A percentile compares a stretch with the other conserved stretches of the same genome.
phyloP scores from a whole-genome alignment of 768 basidiomycete species.

The Mrakia hoshinonis region DNA sequence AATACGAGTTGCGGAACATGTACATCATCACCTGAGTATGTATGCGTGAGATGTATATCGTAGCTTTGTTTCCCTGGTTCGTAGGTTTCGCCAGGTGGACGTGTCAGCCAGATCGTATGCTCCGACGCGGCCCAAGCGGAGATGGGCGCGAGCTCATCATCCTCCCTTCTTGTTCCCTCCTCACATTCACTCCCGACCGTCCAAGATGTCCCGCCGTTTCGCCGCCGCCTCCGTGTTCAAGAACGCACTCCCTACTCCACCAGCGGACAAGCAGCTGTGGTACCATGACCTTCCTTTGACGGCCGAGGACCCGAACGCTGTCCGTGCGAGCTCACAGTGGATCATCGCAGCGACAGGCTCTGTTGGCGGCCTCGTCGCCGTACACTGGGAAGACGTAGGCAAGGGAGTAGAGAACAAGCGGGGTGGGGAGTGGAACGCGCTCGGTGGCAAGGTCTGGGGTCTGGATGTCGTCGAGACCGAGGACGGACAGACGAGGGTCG shows the following conservation, averaged over 20 bases:
- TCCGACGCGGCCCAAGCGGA: too few relatives aligned
- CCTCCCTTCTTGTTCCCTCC: neutral
- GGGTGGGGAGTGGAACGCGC: slow-evolving; percentile 9
- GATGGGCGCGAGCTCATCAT: neutral
- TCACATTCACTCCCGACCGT: neutral
- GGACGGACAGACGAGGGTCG: slow-evolving; percentile 2
- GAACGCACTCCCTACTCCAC: slow-evolving; percentile 18
- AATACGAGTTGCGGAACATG: too few relatives aligned
- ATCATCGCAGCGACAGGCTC: slow-evolving; percentile 14
- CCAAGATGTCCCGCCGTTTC: slow-evolving; percentile 17
- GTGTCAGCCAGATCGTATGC: too few relatives aligned
- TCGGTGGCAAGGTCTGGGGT: slow-evolving; percentile 5
- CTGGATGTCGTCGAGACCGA: neutral
- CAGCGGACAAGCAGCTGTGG: neutral
- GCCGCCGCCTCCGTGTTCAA: slow-evolving; percentile 14
- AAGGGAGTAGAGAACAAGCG: neutral
- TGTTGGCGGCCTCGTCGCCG: neutral
- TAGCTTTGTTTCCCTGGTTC: too few relatives aligned
- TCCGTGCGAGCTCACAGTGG: neutral
- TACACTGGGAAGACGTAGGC: slow-evolving; percentile 17
- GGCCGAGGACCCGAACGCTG: neutral
- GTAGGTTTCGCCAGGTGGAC: too few relatives aligned
- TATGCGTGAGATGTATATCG: too few relatives aligned
- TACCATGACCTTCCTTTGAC: slow-evolving; percentile 3
- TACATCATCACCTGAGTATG: too few relatives aligned